A percentile compares a stretch with the other conserved stretches of the same genome.
Evolutionary conservation across 1,139 yeast genomes (phyloP).

Genomic region (Protomyces arabidopsidicola): DNA sequence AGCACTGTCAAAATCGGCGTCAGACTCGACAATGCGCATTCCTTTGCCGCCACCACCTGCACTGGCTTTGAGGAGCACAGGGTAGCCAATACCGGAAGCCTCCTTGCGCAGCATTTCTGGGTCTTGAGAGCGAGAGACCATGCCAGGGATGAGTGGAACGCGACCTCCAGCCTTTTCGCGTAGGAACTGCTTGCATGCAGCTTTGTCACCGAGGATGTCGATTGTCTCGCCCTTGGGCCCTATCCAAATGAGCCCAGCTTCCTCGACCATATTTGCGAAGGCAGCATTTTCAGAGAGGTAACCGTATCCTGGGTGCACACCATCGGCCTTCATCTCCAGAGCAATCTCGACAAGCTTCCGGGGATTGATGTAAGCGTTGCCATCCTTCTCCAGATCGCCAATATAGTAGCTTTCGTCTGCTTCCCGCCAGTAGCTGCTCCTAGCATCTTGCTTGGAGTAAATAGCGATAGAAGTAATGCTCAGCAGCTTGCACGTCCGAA

Average conservation of each 20-base stretch:
- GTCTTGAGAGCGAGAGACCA: conserved; percentile 52
- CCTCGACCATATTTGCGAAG: conserved; percentile 78
- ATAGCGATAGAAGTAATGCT: conserved; percentile 78
- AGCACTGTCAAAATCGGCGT: conserved; percentile 70
- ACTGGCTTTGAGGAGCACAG: conserved; percentile 92
- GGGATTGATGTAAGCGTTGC: conserved; percentile 41
- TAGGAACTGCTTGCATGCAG: conserved; percentile 82
- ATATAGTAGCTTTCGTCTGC: neutral
- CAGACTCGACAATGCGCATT: conserved; percentile 81
- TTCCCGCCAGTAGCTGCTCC: neutral
- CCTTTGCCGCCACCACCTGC: conserved; percentile 99
- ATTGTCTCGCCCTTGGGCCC: conserved; percentile 79
- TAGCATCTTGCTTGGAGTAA: conserved; percentile 49
- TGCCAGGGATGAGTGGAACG: conserved; percentile 94
- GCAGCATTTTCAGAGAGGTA: conserved; percentile 95
- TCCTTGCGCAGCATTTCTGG: conserved; percentile 48
- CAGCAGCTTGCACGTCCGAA: conserved; percentile 75
- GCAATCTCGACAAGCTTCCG: conserved; percentile 85
- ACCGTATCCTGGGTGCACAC: conserved; percentile 96
- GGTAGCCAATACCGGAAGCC: conserved; percentile 80
- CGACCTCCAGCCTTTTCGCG: conserved; percentile 66
- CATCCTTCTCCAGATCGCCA: conserved; percentile 1
- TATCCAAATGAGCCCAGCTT: conserved; percentile 81
- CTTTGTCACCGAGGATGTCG: conserved; percentile 71
- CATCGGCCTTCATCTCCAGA: conserved; percentile 75